Base-by-base conservation (phyloP, 441 rosid genomes). In the Rhodomyrtus psidioides region DNA sequence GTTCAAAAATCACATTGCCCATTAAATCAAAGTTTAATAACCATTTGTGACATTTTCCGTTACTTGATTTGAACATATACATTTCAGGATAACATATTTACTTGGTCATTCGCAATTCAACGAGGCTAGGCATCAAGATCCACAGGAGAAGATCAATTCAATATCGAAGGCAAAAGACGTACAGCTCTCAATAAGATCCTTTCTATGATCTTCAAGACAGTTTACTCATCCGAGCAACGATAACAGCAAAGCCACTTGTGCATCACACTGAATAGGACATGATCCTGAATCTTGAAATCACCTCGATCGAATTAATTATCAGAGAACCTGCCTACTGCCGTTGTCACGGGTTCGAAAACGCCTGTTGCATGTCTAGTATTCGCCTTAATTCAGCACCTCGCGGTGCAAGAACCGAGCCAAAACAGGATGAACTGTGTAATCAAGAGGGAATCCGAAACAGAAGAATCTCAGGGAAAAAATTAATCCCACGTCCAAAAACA, bases 351-450 rank as follows among this genome's bases (percentile, higher is more conserved):
- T 34, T 5, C 49, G 2, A 34, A 65, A 21, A 19, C 46, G 46
- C 2, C 0, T 13, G n/a, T 21, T 3, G 16, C 79, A 0, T 3
- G 5, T 1, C 79, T 21, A 10, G 49, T 6, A 7, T 42, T 42
- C 14, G 49, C 54, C 17, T 51, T 53, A 53, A 53, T n/a, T 24
- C 44, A 34, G 2, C 4, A 9, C 23, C 79, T 10, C 0, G 4
- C 2, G 9, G 34, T 21, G 49, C 19, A 70, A 21, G 46, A 34
- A 70, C 4, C 7, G 9, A 39, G 39, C 44, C 14, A 15, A 70
- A 39, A 10, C 49, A 19, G 42, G 16, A 39, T 21, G 5, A 39
- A 8, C n/a, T 8, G 4, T 39, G 1, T 21, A 10, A 39, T 5
- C 79, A 39, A 70, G 79, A 34, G 8, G 79, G 79, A 39, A 70